Percentiles rank a stretch among this genome's conserved stretches.
Evolutionary conservation across 2,329 filamentous ascomycete genomes (phyloP).

Genomic region (Monilinia laxa): DNA sequence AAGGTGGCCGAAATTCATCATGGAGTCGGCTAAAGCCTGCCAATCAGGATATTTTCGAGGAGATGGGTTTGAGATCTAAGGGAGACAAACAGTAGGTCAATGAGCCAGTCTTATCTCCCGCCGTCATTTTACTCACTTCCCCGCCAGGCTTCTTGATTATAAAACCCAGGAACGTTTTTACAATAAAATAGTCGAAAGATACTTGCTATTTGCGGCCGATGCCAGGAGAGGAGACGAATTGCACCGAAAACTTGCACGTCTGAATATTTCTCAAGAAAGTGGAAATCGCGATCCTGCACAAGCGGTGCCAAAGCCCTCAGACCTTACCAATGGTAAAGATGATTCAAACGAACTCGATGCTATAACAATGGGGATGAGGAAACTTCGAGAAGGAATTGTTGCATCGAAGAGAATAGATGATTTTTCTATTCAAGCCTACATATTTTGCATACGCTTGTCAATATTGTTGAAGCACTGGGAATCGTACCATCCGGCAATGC

Average conservation of each 20-base stretch:
- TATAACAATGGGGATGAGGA: conserved; percentile 81
- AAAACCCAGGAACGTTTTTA: conserved; percentile 85
- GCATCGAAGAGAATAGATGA: conserved; percentile 72
- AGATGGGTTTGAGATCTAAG: conserved; percentile 84
- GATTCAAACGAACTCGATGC: conserved; percentile 28
- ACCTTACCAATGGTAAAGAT: conserved; percentile 22
- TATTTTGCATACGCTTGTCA: conserved; percentile 84
- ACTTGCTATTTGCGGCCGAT: conserved; percentile 83
- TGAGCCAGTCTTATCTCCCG: neutral
- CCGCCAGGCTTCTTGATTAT: conserved; percentile 63
- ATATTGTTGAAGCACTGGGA: conserved; percentile 81
- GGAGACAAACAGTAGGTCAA: conserved; percentile 73
- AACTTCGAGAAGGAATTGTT: conserved; percentile 86
- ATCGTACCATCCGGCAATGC: conserved; percentile 84
- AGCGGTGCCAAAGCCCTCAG: conserved; percentile 23
- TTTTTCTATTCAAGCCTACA: conserved; percentile 86
- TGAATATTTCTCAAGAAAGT: conserved; percentile 37
- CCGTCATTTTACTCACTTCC: conserved; percentile 27
- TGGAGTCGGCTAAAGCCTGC: conserved; percentile 74
- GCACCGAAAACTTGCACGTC: conserved; percentile 69
- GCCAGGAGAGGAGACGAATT: conserved; percentile 70
- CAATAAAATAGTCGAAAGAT: conserved; percentile 81
- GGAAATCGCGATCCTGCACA: conserved; percentile 32
- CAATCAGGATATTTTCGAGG: conserved; percentile 73
- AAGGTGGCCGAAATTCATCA: conserved; percentile 45